These are phyloP conservation scores for Myochromella boudieri DNA, from an alignment of 768 basidiomycete species.

Conservation along the genomic window DNA sequence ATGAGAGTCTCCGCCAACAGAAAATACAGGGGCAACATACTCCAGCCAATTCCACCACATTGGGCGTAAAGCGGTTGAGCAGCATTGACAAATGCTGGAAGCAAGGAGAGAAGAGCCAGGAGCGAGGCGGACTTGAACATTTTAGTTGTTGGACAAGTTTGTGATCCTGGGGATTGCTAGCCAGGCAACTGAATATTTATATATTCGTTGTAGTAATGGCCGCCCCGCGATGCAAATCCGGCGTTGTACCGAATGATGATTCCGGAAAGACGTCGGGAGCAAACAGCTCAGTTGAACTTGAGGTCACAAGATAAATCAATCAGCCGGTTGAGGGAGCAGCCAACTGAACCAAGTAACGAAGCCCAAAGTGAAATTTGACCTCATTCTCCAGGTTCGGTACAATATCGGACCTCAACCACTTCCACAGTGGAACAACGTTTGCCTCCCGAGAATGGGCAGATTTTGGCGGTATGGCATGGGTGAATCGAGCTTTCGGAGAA, in stretches of 20 bases:
- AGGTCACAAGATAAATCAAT: constrained; percentile 29
- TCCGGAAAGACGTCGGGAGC: constrained; percentile 28
- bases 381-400: constrained; percentile 18
- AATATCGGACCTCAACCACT: constrained; percentile 17
- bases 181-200: constrained; percentile 12
- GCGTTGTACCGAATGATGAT: constrained; percentile 31
- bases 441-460: constrained; percentile 2
- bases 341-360: constrained; percentile 9
- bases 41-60: constrained; percentile 53
- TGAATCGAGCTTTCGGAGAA: constrained; percentile 11
- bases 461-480: neutral
- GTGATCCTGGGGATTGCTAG: constrained; percentile 9
- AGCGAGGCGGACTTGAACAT: constrained; percentile 51
- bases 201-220: too few relatives aligned
- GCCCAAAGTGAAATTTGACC: constrained; percentile 5
- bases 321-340: too few relatives aligned
- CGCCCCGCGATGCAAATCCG: constrained; percentile 28
- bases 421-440: constrained; percentile 1
- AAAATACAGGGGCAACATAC: constrained; percentile 30
- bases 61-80: constrained; percentile 46
- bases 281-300: neutral
- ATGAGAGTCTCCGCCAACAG: constrained; percentile 20
- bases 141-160: constrained; percentile 12
- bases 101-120: constrained; percentile 39
- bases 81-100: constrained; percentile 45